phyloP scores from a whole-genome alignment of 2,329 filamentous ascomycete species.

The Albifimbria verrucaria region DNA sequence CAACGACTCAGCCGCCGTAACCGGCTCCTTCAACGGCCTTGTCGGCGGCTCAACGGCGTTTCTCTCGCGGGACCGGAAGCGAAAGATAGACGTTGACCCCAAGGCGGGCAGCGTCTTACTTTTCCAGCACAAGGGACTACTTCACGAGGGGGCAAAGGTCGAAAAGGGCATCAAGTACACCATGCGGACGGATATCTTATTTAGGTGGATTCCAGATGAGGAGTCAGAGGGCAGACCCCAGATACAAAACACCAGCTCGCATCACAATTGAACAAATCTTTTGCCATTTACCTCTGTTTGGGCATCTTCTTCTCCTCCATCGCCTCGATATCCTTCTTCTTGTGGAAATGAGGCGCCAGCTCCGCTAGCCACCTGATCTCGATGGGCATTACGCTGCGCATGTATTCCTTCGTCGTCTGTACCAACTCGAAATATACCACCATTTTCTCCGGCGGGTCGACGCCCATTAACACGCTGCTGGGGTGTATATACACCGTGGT shows the following conservation, averaged over 20 bases:
- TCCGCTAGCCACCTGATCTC: constrained; percentile 83
- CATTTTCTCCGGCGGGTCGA: constrained; percentile 74
- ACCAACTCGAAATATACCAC: constrained; percentile 85
- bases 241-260: background rate
- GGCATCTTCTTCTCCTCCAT: constrained; percentile 70
- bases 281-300: constrained; percentile 18
- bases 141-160: constrained; percentile 54
- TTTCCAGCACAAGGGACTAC: constrained; percentile 52
- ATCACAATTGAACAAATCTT: background rate
- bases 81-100: constrained; percentile 50
- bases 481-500: constrained; percentile 91
- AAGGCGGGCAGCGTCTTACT: constrained; percentile 56
- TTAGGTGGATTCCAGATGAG: constrained; percentile 26
- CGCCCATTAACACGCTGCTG: constrained; percentile 73
- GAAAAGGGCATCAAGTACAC: constrained; percentile 51
- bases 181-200: constrained; percentile 54
- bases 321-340: constrained; percentile 82
- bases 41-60: constrained; percentile 56
- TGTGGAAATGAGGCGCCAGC: constrained; percentile 91
- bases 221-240: background rate
- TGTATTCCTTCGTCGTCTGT: constrained; percentile 85
- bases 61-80: constrained; percentile 38
- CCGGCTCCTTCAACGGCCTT: constrained; percentile 12
- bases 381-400: constrained; percentile 82
- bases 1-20: constrained; percentile 22